Evolutionary conservation across 2,329 filamentous ascomycete genomes (phyloP).

Genomic region (Fusarium sp.): DNA sequence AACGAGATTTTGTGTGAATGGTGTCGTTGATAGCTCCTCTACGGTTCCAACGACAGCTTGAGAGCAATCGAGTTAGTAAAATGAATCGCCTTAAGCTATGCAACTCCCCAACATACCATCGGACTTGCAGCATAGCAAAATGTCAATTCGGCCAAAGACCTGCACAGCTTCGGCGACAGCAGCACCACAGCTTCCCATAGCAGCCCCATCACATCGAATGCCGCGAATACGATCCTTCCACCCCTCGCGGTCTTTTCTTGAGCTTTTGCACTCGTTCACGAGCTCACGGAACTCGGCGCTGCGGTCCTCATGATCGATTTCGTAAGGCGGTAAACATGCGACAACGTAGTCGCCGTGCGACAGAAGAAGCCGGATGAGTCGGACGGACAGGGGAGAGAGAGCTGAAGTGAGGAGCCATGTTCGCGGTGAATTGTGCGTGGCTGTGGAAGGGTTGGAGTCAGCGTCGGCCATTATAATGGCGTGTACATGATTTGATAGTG

Average conservation of each 20-base stretch:
- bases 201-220: constrained; percentile 73
- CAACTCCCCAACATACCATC: constrained; percentile 70
- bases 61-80: constrained; percentile 31
- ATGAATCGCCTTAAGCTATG: not conserved
- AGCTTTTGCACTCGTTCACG: constrained; percentile 76
- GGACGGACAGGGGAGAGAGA: constrained; percentile 85
- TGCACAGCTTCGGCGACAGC: constrained; percentile 89
- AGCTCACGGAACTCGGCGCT: constrained; percentile 85
- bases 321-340: constrained; percentile 82
- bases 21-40: constrained; percentile 84
- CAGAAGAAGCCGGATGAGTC: constrained; percentile 83
- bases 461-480: constrained; percentile 51
- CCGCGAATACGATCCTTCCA: constrained; percentile 83
- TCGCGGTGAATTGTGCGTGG: constrained; percentile 79
- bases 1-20: constrained; percentile 80
- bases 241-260: constrained; percentile 74
- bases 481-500: constrained; percentile 44
- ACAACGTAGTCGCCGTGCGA: constrained; percentile 93
- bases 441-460: constrained; percentile 57
- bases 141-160: constrained; percentile 88
- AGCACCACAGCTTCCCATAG: constrained; percentile 80
- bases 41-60: constrained; percentile 90
- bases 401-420: constrained; percentile 95
- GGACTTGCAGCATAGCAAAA: constrained; percentile 88
- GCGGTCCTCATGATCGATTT: constrained; percentile 82